Evolutionary conservation across 2,329 filamentous ascomycete genomes (phyloP), one percentile per base, ranked within the genome.

Genomic region (Emmonsiellopsis sp.): DNA sequence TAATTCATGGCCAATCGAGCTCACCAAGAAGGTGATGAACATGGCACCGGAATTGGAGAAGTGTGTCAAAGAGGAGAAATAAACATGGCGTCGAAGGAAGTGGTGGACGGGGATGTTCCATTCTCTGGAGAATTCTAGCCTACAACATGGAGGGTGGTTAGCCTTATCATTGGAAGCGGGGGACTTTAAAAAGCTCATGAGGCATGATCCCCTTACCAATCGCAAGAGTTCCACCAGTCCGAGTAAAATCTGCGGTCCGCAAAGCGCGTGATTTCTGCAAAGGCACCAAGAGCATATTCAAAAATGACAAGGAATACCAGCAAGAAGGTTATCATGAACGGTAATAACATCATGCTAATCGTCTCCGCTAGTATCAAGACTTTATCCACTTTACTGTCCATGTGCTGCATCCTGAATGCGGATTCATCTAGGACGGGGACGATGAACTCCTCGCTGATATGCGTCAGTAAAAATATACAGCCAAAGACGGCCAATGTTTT

Each of bases 61-160:
- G 61, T 86, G 83, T 10, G 84, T 82, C 8, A 87, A 79, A 10
- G 85, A 87, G 2, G 90, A 90, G 54, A 83, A 86, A 72, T 97
- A 98, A 58, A 98, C 92, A 70, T 98, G 93, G 27, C 93, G 82
- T 6, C 91, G 85, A 63, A 97, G 86, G 74, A 96, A 98, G 65
- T 91, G 87, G 73, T 97, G 93, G 6, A 96, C 92, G 44, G 92
- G 92, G n/a, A 95, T 83, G 68, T 97, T 97, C 92, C 93, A 97
- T 74, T 96, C 88, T 59, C 90, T 83, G 9, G 85, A 91, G 72
- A 97, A 98, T 71, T 96, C 91, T 67, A 97, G 86, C 90, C 89
- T 67, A 48, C 9, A 27, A 33, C 13, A 47, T n/a, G 3, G n/a
- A 27, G 39, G 27, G 13, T 37, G n/a, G 55, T 42, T 43, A 39